Evolutionary conservation across 78 protist genomes (phyloP), one percentile per base, ranked within the genome.

Genomic region (Dictyostelium capitatum): DNA sequence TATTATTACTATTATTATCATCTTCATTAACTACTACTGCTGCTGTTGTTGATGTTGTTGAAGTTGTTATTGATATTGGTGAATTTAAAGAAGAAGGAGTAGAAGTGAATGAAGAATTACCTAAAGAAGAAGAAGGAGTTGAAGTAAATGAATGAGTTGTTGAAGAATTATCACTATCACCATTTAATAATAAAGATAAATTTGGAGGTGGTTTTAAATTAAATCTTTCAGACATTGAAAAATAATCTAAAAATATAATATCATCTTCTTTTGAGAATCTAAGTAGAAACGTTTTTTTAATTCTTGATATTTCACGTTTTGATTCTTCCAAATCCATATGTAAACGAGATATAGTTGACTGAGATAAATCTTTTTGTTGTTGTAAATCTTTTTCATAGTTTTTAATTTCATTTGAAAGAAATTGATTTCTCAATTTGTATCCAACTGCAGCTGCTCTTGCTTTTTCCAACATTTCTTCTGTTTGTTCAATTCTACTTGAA

Each of bases 261-360:
- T 87, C 93, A 2, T 87, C 93, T 64, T 87, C 93, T 64, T 87
- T 87, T 41, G 85, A 50, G 78, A 87, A 87, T 77, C 93, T 56
- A 30, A 41, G 53, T 7, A 87, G 79, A 74, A 87, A 87, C 15
- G 83, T 80, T 50, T 87, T 87, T 65, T 82, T 56, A 8, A 87
- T 87, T 48, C 84, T 41, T 8, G 28, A 48, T 51, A 75, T 87
- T 57, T 62, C n/a, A 65, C 78, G 57, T 48, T 72, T 74, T 7
- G 84, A 57, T 1, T 87, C 93, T 51, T 87, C 93, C 19, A 87
- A 51, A 59, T 87, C 93, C 30, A 77, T 46, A 47, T 87, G 79
- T 23, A 87, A 50, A 47, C 93, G 48, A 9, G 48, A 48, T 8
- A 87, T 57, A 7, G 59, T 12, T 7, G 80, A 15, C 9, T 48